Base-by-base conservation (phyloP, 179 eudicot species). In the Carnegiea gigantea region DNA sequence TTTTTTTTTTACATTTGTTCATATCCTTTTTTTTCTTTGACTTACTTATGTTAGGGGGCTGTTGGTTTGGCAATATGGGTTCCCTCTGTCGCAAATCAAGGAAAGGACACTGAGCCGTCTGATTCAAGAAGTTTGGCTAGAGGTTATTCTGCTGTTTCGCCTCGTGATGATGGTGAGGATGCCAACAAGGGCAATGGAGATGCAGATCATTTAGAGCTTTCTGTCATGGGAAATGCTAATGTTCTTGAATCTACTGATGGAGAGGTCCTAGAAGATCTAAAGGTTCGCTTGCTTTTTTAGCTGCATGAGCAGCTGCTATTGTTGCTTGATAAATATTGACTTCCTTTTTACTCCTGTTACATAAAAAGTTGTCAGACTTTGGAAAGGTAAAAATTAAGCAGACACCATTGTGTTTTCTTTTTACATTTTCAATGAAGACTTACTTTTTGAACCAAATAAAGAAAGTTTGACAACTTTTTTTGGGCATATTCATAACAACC, bases 1-100 rank as follows among this genome's bases (percentile, higher is more conserved):
- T 30, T 54, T 60, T 10, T 60, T 79, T 17, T 43, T 64, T 78
- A 73, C 82, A 67, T 78, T 46, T 88, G 86, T 73, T 33, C 13
- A 36, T 28, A 33, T 36, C 23, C 46, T 14, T 30, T 75, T 53
- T 20, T 79, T 36, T 79, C 33, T 78, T 64, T 18, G 59, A 24
- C 59, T 78, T 75, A 64, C 77, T 80, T 83, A 72, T 82, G 6
- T 86, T 73, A 95, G 99, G 98, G 99, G 21, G 99, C 99, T 81
- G 99, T 96, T 87, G 99, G 99, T 82, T 88, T 96, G 85, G 99
- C 98, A 24, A 96, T 96, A 90, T 96, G 99, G 99, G 99, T 96
- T 76, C 99, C 97, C 44, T 96, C 99, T 77, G 89, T 96, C 75
- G 79, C 97, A 78, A 92, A 89, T 79, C 91, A 86, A 84, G 86